These are phyloP conservation scores for Clonostachys chloroleuca DNA, from an alignment of 2,329 filamentous ascomycete species.

Conservation along the genomic window DNA sequence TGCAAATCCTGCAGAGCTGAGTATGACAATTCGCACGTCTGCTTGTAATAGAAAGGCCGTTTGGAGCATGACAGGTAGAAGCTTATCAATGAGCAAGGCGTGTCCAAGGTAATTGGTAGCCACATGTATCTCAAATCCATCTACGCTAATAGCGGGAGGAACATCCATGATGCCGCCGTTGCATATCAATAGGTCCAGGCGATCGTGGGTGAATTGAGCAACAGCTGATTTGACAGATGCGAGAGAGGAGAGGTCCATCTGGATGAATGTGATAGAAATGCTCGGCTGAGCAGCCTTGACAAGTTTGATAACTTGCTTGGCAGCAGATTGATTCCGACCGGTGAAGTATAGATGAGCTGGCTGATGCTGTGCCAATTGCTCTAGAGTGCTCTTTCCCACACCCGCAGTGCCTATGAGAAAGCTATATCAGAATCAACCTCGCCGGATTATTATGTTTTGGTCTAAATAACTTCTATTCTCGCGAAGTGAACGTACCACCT, in stretches of 20 bases:
- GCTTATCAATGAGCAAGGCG: conserved; percentile 32
- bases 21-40: conserved; percentile 15
- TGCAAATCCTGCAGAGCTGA: conserved; percentile 18
- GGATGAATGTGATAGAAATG: neutral
- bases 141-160: conserved; percentile 25
- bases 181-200: conserved; percentile 37
- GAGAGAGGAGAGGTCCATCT: conserved; percentile 38
- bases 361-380: conserved; percentile 20
- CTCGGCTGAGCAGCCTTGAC: neutral
- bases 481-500: no score
- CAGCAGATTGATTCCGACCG: conserved; percentile 35
- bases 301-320: neutral
- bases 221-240: conserved; percentile 25
- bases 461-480: no score
- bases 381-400: neutral
- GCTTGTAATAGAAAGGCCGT: conserved; percentile 12
- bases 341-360: conserved; percentile 45
- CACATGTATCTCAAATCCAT: conserved; percentile 45
- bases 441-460: no score
- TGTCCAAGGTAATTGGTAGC: conserved; percentile 45
- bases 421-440: no score
- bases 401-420: neutral
- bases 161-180: conserved; percentile 39
- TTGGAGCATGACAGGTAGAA: conserved; percentile 20
- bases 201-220: conserved; percentile 12